Evolutionary conservation across 306 rosid species (phyloP), one percentile per base, ranked within the genome.

Genomic region (Mimosa pudica): DNA sequence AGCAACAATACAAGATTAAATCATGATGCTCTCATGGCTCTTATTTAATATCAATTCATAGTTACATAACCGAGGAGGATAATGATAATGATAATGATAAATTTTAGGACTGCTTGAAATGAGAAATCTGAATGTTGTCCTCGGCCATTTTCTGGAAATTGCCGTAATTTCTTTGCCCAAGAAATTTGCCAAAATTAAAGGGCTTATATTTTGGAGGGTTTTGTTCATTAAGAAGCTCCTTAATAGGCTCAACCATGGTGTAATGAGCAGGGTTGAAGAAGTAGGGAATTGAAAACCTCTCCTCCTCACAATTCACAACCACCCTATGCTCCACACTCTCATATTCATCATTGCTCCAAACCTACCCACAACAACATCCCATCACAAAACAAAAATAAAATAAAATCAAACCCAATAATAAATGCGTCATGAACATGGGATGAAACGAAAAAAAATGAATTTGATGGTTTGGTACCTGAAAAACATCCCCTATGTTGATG

Each of bases 261-360:
- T 80, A 82, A 78, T 90, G 94, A 45, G 94, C 76, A 3, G 97
- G 94, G 18, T 78, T 77, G 38, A 92, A 62, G 84, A 87, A 87
- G 86, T 55, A 86, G 1, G 91, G 85, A 61, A 87, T 79, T 0
- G 91, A 87, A 67, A 79, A 78, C 81, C 94, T 92, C 58, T 88
- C 83, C 79, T 63, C 83, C 14, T 87, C 81, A 2, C 86, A 16
- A 82, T 87, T 87, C 63, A 86, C 44, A 20, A 72, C 18, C 12
- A 73, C 84, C 20, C 86, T 77, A 2, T 82, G 86, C 45, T 82
- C 86, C 8, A 69, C 79, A 44, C 84, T 79, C 55, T 79, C 78
- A 7, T 78, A 82, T 20, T 17, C 63, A 33, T 84, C 83, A 44
- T 76, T 75, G 30, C 78, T 78, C 83, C 86, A 85, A 80, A 82